Evolutionary conservation across 2,329 filamentous ascomycete species (phyloP), one percentile per base, ranked within the genome.

Genomic region (Fusarium sp.): DNA sequence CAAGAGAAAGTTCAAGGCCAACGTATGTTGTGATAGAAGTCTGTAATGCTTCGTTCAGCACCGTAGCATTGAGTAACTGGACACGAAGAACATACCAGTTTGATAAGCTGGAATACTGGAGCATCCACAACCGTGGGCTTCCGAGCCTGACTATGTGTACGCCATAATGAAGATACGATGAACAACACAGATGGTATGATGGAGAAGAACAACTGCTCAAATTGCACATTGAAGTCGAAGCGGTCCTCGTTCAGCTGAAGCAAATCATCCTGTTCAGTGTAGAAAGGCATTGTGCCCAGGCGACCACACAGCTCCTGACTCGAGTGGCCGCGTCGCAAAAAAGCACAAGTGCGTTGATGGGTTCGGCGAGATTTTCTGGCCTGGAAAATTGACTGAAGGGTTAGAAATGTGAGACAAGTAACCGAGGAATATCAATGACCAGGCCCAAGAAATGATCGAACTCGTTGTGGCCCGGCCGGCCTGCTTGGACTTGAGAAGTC

Each of bases 201-300:
- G 3, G 79, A 78, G 36, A 86, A 78, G 53, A 85, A 78, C 5
- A 84, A 73, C 39, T 81, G 77, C 71, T 86, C 84, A 52, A 87
- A 86, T 36, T 77, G 78, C 50, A 85, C 72, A 6, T 83, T 86
- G 55, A 86, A 85, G 69, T 86, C 84, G 56, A 86, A 86, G 57
- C 83, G 78, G 51, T 75, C 78, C 17, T 55, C 14, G 5, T 55
- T 55, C 15, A 55, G 15, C 33, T 55, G 24, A 15, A 55, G 24
- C 22, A 55, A 15, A 28, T 39, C 18, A 7, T 15, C 34, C 10
- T 43, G 26, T 17, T 31, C 42, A 5, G 40, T 46, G 18, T 48
- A 55, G 22, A 42, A 55, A 55, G 52, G 8, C 52, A 55, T 55
- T 3, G 22, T 48, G 11, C 13, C n/a, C 42, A 31, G 28, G 28